Evolutionary conservation across 2,329 filamentous ascomycete genomes (phyloP), one percentile per base, ranked within the genome.

Genomic region (Aureobasidium sp.): DNA sequence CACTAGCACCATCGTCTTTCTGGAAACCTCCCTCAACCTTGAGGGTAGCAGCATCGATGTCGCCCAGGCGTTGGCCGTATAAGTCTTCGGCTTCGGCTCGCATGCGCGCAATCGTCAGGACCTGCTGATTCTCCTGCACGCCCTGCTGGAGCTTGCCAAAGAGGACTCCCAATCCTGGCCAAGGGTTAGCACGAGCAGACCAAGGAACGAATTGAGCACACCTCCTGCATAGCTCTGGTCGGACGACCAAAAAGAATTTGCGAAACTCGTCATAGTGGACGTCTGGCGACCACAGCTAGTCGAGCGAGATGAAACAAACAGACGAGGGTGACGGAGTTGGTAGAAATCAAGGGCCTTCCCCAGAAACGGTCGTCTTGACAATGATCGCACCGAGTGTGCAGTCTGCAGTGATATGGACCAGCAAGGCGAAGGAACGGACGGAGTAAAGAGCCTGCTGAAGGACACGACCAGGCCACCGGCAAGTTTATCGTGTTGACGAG

Each of bases 141-240:
- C 94, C 94, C 76, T 99, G 94, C 76, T 97, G 92, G 62, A 99
- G 87, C 81, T 99, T 99, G 75, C 87, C 87, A 72, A 97, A 99
- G 67, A 99, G 84, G 67, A 97, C 91, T 61, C 93, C 92, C 67
- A 99, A 84, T 66, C 94, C 79, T 81, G 69, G 55, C 37, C 64
- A 8, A 37, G 42, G 31, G 37, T 47, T 60, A 55, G 49, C 39
- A 22, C n/a, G 31, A 41, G 48, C 39, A 20, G 41, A 25, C 51
- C 29, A 39, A 27, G 29, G 22, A 20, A 14, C 20, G 44, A n/a
- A 14, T 31, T 17, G 36, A 39, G 31, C 83, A 74, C 79, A 89
- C 89, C 92, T 81, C 90, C 91, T 74, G 93, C 93, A 82, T 97
- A 97, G 25, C 60, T 62, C 34, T 62, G 60, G 83, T 99, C 94